Evolutionary conservation across 345 rosid genomes (phyloP), one percentile per base, ranked within the genome.

Genomic region (Gossypium bickii): DNA sequence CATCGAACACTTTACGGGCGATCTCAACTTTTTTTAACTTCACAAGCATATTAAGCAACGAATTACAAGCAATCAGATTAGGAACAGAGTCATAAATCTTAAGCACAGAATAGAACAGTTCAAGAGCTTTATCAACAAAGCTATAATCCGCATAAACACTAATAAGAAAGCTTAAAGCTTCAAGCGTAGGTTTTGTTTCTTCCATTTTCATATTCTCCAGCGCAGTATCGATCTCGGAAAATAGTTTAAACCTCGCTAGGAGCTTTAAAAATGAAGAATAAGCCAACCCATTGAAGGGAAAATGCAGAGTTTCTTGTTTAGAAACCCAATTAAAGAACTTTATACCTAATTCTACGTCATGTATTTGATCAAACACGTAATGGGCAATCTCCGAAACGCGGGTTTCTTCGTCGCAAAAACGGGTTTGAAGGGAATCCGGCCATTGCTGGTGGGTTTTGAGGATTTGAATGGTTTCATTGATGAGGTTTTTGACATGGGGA

Each of bases 31-130:
- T 84, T 72, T 78, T 75, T 15, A 71, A 71, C 48, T 80, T 81
- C 71, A 87, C 86, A 3, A 82, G 78, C 25, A 82, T 73, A 59
- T 79, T 71, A 71, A 94, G 88, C 86, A 94, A 77, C 0, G 89
- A 80, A 78, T 90, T 94, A 81, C 95, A 89, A 68, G 94, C 89
- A 61, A 87, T 74, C 58, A 86, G 82, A 85, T 81, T 86, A 68
- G 92, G 93, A 55, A 80, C 84, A 70, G 70, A 76, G 61, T 57
- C 72, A 60, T 85, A 76, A 5, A 73, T 62, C 56, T 66, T 77
- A 73, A 82, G 27, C 9, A 79, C 79, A 68, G 62, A 69, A 73
- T 80, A 12, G 78, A 85, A 92, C 79, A 87, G 45, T 66, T 86
- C 87, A 45, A 88, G 70, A 59, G 97, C 97, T 84, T 79, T 84